Percentiles rank a stretch among this genome's conserved stretches.
Evolutionary conservation across 805 yeast species (phyloP).

Genomic region (Torulaspora indica): DNA sequence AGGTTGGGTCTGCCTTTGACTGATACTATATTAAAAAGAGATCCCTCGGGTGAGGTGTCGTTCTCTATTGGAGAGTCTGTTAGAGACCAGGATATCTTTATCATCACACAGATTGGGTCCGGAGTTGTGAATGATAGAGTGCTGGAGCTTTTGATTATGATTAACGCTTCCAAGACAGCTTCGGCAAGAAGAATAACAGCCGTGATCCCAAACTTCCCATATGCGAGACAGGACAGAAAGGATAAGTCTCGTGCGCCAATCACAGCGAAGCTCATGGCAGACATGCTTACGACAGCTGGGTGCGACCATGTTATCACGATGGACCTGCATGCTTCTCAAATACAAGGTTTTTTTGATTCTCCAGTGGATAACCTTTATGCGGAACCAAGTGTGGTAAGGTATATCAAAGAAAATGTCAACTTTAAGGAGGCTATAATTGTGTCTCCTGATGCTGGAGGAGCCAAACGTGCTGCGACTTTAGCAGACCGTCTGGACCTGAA

Average conservation of each 20-base stretch:
- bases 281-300: constrained; percentile 76
- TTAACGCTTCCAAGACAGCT: constrained; percentile 78
- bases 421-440: constrained; percentile 64
- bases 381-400: constrained; percentile 74
- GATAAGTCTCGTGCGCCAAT: constrained; percentile 83
- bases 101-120: constrained; percentile 73
- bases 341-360: constrained; percentile 77
- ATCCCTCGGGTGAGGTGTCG: constrained; percentile 68
- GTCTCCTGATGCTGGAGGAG: constrained; percentile 90
- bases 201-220: constrained; percentile 76
- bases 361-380: constrained; percentile 84
- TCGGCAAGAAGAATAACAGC: constrained; percentile 80
- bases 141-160: constrained; percentile 69
- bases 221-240: constrained; percentile 85
- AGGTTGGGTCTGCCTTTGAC: constrained; percentile 57
- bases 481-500: constrained; percentile 76
- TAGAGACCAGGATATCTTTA: constrained; percentile 78
- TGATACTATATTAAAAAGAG: constrained; percentile 60
- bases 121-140: constrained; percentile 74
- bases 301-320: constrained; percentile 82
- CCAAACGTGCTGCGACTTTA: constrained; percentile 80
- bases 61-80: constrained; percentile 77
- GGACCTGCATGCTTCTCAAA: constrained; percentile 87
- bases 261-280: constrained; percentile 80
- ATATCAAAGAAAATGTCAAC: constrained; percentile 59